Base-by-base conservation (phyloP, 2,329 filamentous ascomycete species). In the Ceratocystis eucalypticola region DNA sequence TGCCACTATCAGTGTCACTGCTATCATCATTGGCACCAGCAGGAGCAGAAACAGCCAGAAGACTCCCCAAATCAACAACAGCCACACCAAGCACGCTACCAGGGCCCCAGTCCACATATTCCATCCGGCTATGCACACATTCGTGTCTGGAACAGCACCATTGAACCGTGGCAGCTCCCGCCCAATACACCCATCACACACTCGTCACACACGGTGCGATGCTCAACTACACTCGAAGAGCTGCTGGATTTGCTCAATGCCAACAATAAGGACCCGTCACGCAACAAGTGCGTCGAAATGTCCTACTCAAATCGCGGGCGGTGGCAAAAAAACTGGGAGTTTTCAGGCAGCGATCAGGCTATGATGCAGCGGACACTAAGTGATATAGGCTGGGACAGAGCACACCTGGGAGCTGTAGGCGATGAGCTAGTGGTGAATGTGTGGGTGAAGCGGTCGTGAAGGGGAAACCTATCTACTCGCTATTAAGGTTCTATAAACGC, bases 221-320 rank as follows among this genome's bases (percentile, higher is more conserved):
- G 75, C 45, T 79, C 75, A 64, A 80, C 80, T 1, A 82, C 79
- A 0, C 72, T 87, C 12, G 79, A 75, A 0, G 81, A 86, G 64
- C 73, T 88, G 15, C 77, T 88, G 70, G 76, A 78, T 69, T 80
- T 83, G 0, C 81, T 87, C 45, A 84, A 84, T 0, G 83, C 82
- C 50, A 74, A 72, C 5, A 85, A 86, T 69, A 72, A 76, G 0
- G 70, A 73, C 0, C 70, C 78, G 0, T 78, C 78, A 70, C 82
- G 82, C 71, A 85, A 88, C 70, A 76, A 75, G 67, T 78, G 86
- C 69, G 80, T 79, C 61, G 84, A 86, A 74, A 75, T 85, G 3
- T 75, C 80, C 33, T 76, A 80, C 46, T 81, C 79, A 2, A 82
- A 81, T 0, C 78, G 80, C 28, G 84, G 84, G 0, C 76, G 74